Evolutionary conservation across 306 rosid species (phyloP).

Genomic region (Benincasa hispida): DNA sequence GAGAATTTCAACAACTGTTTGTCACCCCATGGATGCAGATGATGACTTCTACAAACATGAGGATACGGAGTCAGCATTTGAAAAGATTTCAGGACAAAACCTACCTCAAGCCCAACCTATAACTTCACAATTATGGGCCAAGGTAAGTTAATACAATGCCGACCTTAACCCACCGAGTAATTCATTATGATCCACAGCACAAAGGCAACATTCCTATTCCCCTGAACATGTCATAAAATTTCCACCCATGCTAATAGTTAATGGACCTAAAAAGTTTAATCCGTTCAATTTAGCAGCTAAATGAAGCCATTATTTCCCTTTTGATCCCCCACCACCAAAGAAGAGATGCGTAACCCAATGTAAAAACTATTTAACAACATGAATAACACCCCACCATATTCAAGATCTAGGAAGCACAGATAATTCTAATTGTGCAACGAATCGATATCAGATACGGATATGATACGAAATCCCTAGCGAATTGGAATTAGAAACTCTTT

Average conservation of each 20-base stretch:
- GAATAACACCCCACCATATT: too few species aligned
- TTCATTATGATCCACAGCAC: not conserved
- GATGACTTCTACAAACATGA: not conserved
- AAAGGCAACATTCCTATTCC: not conserved
- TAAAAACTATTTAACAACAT: too few species aligned
- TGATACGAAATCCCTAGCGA: too few species aligned
- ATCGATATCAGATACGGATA: too few species aligned
- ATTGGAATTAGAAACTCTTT: too few species aligned
- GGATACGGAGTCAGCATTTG: not conserved
- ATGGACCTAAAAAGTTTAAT: not conserved
- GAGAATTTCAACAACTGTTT: not conserved
- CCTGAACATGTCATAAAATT: not conserved
- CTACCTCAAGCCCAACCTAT: not conserved
- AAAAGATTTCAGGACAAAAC: not conserved
- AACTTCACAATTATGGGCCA: not conserved
- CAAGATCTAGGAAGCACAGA: too few species aligned
- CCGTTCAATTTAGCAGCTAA: not conserved
- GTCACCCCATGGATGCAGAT: not conserved
- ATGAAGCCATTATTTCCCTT: too few species aligned
- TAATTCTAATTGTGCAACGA: too few species aligned
- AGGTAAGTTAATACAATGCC: not conserved
- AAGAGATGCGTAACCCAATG: too few species aligned
- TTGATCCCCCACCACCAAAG: too few species aligned
- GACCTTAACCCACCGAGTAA: not conserved
- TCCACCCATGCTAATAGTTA: not conserved